phyloP scores from a whole-genome alignment of 164 flowering plant genomes.

The Euptelea pleiosperma region DNA sequence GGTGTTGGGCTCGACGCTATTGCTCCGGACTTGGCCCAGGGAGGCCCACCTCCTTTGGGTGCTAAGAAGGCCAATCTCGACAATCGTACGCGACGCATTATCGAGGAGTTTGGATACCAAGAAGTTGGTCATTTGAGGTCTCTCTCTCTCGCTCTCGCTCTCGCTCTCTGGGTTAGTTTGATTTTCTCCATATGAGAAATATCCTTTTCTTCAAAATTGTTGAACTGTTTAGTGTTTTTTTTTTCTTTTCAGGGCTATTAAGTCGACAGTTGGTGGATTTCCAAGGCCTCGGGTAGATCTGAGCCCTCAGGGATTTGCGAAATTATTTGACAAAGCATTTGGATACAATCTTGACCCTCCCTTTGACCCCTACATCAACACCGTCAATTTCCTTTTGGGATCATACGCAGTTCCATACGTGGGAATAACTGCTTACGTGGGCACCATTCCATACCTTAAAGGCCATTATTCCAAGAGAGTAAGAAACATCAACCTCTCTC shows the following conservation, averaged over 20 bases:
- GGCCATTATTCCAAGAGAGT: constrained; percentile 34
- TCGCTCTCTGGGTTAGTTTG: too few species aligned
- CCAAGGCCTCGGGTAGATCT: constrained; percentile 60
- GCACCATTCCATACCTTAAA: constrained; percentile 41
- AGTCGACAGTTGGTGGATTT: constrained; percentile 40
- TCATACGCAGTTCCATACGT: constrained; percentile 57
- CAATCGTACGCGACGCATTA: constrained; percentile 18
- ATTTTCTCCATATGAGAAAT: too few species aligned
- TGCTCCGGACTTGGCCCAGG: constrained; percentile 29
- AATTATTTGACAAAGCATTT: constrained; percentile 37
- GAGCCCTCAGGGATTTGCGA: constrained; percentile 38
- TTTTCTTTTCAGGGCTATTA: constrained; percentile 37
- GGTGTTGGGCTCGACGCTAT: constrained; percentile 48
- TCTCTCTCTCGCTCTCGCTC: too few species aligned
- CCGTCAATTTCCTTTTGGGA: constrained; percentile 49
- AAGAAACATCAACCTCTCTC: too few species aligned
- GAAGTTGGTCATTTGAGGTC: constrained; percentile 61
- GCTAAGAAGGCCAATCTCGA: constrained; percentile 45
- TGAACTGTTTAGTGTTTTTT: too few species aligned
- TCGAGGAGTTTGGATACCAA: constrained; percentile 38
- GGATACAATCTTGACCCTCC: constrained; percentile 47
- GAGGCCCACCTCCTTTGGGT: constrained; percentile 50
- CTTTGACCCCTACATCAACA: constrained; percentile 55
- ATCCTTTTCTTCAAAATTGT: too few species aligned
- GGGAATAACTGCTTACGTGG: constrained; percentile 68